Conservation (phyloP, 2,329 filamentous ascomycete genomes). For the Coniochaeta sp. region DNA sequence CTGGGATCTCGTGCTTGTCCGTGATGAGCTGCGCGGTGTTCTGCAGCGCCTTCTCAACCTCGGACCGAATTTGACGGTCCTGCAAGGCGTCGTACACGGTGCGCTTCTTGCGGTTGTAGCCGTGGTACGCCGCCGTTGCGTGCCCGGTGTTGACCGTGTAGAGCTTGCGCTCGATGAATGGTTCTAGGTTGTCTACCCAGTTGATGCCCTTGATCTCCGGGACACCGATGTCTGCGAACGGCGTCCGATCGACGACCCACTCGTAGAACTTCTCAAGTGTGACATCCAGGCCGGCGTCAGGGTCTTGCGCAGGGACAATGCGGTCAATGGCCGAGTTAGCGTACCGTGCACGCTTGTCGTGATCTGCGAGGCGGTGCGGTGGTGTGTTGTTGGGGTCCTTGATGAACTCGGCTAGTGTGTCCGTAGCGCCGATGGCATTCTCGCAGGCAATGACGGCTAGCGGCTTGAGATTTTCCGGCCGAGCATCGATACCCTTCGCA, state of each 20-base stretch:
- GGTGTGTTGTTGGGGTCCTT: slow-evolving; percentile 66
- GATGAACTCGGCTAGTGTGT: slow-evolving; percentile 77
- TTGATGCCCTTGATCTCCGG: slow-evolving; percentile 82
- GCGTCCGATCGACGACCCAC: slow-evolving; percentile 89
- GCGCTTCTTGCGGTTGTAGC: slow-evolving; percentile 75
- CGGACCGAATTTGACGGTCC: slow-evolving; percentile 69
- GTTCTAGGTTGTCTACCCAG: slow-evolving; percentile 84
- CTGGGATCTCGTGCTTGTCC: slow-evolving; percentile 73
- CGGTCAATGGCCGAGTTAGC: slow-evolving; percentile 98
- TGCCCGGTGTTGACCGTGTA: slow-evolving; percentile 99
- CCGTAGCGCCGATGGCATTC: slow-evolving; percentile 93
- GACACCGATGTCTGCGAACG: slow-evolving; percentile 64
- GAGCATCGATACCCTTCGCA: slow-evolving; percentile 82
- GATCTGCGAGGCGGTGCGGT: slow-evolving; percentile 55
- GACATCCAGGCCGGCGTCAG: slow-evolving; percentile 75
- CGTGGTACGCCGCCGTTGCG: slow-evolving; percentile 92
- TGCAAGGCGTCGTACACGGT: slow-evolving; percentile 85
- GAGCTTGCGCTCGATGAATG: slow-evolving; percentile 98
- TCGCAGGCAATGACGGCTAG: slow-evolving; percentile 94
- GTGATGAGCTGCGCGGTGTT: slow-evolving; percentile 86
- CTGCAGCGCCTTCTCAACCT: slow-evolving; percentile 70
- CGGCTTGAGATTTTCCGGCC: slow-evolving; percentile 56
- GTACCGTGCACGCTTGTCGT: slow-evolving; percentile 72
- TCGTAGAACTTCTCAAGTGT: slow-evolving; percentile 98
- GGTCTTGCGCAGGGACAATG: slow-evolving; percentile 87